Base-by-base conservation (phyloP, 306 rosid species). In the Sicyos baderoa region DNA sequence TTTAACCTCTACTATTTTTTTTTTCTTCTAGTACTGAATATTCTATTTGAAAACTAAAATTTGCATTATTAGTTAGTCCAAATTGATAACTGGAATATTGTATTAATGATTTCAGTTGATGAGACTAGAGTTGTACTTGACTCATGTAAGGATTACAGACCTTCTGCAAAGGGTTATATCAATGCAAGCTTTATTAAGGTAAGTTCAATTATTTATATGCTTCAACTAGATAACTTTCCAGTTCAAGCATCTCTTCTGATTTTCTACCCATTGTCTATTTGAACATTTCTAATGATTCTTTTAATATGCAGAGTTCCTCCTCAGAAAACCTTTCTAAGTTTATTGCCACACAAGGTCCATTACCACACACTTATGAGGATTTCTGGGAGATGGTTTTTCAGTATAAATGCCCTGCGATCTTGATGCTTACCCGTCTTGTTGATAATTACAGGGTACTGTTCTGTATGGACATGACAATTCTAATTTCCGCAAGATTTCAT, bases 301-400 rank as follows among this genome's bases (percentile, higher is more conserved):
- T 7, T 40, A 18, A 35, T 19, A 59, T 80, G 83, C 60, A 91
- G 96, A 80, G 83, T 21, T 65, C 95, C 66, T 76, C 88, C 57
- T 54, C 88, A 5, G 86, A 84, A 72, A 73, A 9, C 68, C 75
- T 87, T 71, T 87, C 98, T 29, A 82, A 70, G 72, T 93, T 93
- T 81, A 79, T 93, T 56, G 98, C 98, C 61, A 90, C 98, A 16
- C 98, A 93, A 89, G 98, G 98, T 42, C 99, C 99, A 1, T 79
- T 90, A 71, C 96, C 86, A 4, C 88, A 88, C 77, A 93, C 99
- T 12, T 93, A 75, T 15, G 94, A 90, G 82, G 99, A 90, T 85
- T 93, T 93, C 83, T 93, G 99, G 99, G 97, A 86, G 83, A 89
- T 93, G 98, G 80, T 86, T 51, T 74, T 88, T 27, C 91, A 93